Conservation (phyloP, 2,329 filamentous ascomycete species). For the Pseudogymnoascus sp. region DNA sequence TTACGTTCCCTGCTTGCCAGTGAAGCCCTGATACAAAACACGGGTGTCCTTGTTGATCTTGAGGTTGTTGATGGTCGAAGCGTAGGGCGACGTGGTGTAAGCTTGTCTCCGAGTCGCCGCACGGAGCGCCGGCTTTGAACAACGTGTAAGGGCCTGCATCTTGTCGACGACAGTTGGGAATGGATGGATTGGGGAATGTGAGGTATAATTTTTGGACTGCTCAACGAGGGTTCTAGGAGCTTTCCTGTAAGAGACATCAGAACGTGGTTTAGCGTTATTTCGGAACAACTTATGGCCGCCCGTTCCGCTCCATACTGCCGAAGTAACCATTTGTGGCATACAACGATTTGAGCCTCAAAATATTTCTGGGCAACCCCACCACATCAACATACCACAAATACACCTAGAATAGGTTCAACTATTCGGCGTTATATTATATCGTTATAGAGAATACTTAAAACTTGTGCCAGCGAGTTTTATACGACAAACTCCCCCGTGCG, state of each 20-base stretch:
- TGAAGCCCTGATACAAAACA: conserved; percentile 96
- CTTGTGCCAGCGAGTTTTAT: neutral
- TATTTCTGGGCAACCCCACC: conserved; percentile 1
- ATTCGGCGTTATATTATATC: neutral
- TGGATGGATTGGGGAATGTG: conserved; percentile 7
- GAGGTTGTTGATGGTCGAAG: conserved; percentile 73
- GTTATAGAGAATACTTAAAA: neutral
- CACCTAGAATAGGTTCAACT: neutral
- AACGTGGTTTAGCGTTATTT: conserved; percentile 5
- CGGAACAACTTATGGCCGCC: neutral
- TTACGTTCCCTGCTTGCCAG: conserved; percentile 91
- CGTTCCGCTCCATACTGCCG: neutral
- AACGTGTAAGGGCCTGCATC: conserved; percentile 83
- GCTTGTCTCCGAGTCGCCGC: conserved; percentile 62
- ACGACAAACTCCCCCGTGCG: neutral
- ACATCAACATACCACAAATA: neutral
- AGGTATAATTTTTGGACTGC: conserved; percentile 7
- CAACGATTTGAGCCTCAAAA: conserved; percentile 1
- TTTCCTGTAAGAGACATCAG: conserved; percentile 4
- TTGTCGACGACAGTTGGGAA: conserved; percentile 32
- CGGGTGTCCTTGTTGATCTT: conserved; percentile 90
- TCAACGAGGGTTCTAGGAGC: conserved; percentile 5
- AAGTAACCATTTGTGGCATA: neutral
- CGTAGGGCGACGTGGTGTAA: conserved; percentile 66
- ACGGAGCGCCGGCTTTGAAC: conserved; percentile 59